Base-by-base conservation (phyloP, 2,329 filamentous ascomycete species). In the Drechmeria coniospora region DNA sequence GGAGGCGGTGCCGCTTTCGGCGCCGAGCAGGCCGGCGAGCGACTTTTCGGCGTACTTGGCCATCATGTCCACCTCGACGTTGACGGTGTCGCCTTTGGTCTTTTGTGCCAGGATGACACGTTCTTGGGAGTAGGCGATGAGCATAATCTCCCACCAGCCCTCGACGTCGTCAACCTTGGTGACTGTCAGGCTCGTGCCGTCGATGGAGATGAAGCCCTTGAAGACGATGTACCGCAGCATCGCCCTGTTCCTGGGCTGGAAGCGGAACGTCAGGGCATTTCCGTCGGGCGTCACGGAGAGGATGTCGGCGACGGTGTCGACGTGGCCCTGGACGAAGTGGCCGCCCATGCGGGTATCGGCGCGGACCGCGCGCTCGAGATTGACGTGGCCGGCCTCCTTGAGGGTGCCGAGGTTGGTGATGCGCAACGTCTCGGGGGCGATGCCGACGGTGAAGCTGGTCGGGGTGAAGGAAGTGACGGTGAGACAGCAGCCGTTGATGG, bases 301-400 rank as follows among this genome's bases (percentile, higher is more conserved):
- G 34, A 98, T 79, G 23, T 67, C 69, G 0, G 87, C 90, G 21
- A 78, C 74, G 8, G 83, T 87, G 54, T 98, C 92, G 34, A 98
- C 87, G 53, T 98, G 90, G 22, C 90, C 90, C 57, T 98, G 92
- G 18, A 95, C 87, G 45, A 95, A 93, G 58, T 98, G 90, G 1
- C 90, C 90, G 25, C 92, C 90, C 83, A 98, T 95, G 30, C 90
- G 81, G 25, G 87, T 94, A 44, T 79, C 72, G 4, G 84, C 83
- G 12, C 79, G 78, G 29, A 98, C 86, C 4, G 90, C 87, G 11
- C 90, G 76, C 63, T 98, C 90, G 29, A 98, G 76, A 54, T 98
- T 98, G 39, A 95, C 86, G 14, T 60, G 62, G 34, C 74, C 79
- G 23, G 63, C 63, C 34, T 70, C 50, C 26, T 58, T 54, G 29